phyloP scores from a whole-genome alignment of 176 grass and related monocot species.

The Bonia amplexicaulis region DNA sequence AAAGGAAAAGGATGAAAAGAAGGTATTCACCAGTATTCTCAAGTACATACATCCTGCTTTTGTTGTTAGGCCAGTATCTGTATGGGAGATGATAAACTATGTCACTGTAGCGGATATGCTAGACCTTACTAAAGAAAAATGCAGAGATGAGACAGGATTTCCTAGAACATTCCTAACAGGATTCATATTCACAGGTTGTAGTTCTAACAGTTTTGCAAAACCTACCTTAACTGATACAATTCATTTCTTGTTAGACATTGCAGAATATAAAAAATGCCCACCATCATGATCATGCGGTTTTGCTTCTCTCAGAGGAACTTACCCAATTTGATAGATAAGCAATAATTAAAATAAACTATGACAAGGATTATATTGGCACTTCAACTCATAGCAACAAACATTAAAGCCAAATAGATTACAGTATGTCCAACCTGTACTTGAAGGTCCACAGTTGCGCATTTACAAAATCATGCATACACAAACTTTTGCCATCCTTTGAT shows the following conservation, averaged over 20 bases:
- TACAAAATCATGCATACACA: constrained; percentile 77
- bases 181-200: neutral
- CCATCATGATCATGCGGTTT: neutral
- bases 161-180: neutral
- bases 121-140: neutral
- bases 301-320: constrained; percentile 14
- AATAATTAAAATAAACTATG: neutral
- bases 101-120: constrained; percentile 13
- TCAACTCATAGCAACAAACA: neutral
- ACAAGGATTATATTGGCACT: neutral
- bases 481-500: constrained; percentile 62
- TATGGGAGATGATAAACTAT: constrained; percentile 4
- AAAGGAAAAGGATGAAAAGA: neutral
- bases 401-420: neutral
- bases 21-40: constrained; percentile 74
- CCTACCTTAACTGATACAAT: neutral
- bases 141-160: neutral
- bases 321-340: neutral
- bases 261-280: neutral
- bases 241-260: neutral
- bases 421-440: constrained; percentile 63
- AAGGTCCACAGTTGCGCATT: constrained; percentile 78
- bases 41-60: constrained; percentile 97
- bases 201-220: neutral
- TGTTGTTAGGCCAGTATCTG: constrained; percentile 97